These are phyloP conservation scores for Cubamyces sp. DNA, from an alignment of 768 basidiomycete genomes.

Conservation along the genomic window DNA sequence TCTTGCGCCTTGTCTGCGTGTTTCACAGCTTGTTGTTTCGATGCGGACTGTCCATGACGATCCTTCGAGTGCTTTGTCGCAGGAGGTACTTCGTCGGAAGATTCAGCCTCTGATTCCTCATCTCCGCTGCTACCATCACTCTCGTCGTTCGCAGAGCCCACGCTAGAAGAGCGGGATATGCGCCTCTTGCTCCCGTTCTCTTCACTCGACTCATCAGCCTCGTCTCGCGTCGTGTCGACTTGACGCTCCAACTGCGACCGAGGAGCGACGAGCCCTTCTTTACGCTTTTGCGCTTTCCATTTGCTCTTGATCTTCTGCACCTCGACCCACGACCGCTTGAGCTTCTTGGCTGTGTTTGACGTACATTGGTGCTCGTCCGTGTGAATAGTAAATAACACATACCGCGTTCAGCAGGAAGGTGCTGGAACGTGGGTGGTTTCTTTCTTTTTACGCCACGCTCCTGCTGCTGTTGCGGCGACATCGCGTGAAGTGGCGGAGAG, in stretches of 20 bases:
- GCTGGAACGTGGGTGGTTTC: slow-evolving; percentile 71
- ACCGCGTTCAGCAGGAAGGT: slow-evolving; percentile 70
- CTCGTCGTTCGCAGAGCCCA: not conserved
- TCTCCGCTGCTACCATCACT: not conserved
- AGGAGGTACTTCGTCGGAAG: slow-evolving; percentile 9
- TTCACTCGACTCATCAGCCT: slow-evolving; percentile 2
- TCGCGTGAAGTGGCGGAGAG: not conserved
- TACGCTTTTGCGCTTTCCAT: slow-evolving; percentile 75
- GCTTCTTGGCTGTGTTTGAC: slow-evolving; percentile 62
- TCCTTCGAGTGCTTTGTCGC: not conserved
- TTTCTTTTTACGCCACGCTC: slow-evolving; percentile 48
- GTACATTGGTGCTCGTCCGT: slow-evolving; percentile 2
- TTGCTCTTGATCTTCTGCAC: slow-evolving; percentile 75
- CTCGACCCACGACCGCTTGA: slow-evolving; percentile 82
- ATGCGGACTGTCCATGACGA: not conserved
- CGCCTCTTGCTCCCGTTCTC: not conserved
- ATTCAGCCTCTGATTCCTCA: slow-evolving; percentile 27
- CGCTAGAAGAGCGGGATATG: not conserved
- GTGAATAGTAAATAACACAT: slow-evolving; percentile 21
- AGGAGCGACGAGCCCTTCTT: slow-evolving; percentile 40
- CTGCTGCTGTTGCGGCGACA: slow-evolving; percentile 17
- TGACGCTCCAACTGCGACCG: slow-evolving; percentile 17
- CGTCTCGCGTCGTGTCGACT: slow-evolving; percentile 20
- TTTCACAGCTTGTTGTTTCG: slow-evolving; percentile 5
- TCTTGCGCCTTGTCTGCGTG: slow-evolving; percentile 21